phyloP scores from a whole-genome alignment of 768 basidiomycete genomes.

The Pulveroboletus sp. region DNA sequence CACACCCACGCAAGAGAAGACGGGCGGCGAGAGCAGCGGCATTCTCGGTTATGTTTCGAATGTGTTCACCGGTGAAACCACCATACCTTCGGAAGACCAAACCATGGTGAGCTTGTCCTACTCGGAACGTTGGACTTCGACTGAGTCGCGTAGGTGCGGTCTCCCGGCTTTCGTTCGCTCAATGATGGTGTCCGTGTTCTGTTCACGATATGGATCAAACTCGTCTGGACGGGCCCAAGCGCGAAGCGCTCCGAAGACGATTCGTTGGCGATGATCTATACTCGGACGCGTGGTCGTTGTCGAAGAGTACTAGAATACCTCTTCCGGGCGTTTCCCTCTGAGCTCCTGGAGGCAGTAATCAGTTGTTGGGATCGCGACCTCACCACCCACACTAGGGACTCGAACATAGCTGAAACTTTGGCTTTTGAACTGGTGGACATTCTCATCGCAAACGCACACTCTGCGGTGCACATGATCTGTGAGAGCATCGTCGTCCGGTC shows the following conservation, averaged over 20 bases:
- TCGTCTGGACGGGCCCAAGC: slow-evolving; percentile 47
- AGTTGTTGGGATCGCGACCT: slow-evolving; percentile 75
- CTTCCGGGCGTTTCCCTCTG: slow-evolving; percentile 74
- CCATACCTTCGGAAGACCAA: slow-evolving; percentile 50
- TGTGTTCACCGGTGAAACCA: slow-evolving; percentile 79
- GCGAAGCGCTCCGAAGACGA: slow-evolving; percentile 60
- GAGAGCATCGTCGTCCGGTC: slow-evolving; percentile 72
- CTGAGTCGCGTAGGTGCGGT: slow-evolving; percentile 45
- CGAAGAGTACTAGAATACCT: slow-evolving; percentile 81
- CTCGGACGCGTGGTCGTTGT: slow-evolving; percentile 64
- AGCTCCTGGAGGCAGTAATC: slow-evolving; percentile 81
- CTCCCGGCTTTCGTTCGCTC: slow-evolving; percentile 74
- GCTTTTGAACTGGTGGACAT: slow-evolving; percentile 83
- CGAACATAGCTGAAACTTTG: slow-evolving; percentile 41
- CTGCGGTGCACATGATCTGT: slow-evolving; percentile 84
- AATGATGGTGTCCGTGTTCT: slow-evolving; percentile 80
- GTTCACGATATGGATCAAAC: slow-evolving; percentile 69
- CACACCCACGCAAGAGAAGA: slow-evolving; percentile 47
- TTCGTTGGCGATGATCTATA: slow-evolving; percentile 64
- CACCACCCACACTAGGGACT: slow-evolving; percentile 42
- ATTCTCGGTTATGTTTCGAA: slow-evolving; percentile 88
- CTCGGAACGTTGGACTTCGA: neutral
- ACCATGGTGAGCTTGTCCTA: slow-evolving; percentile 45
- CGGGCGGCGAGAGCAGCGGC: slow-evolving; percentile 54
- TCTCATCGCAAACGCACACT: slow-evolving; percentile 81